Base-by-base conservation (phyloP, 148 eudicot species). In the Cornus suecica region DNA sequence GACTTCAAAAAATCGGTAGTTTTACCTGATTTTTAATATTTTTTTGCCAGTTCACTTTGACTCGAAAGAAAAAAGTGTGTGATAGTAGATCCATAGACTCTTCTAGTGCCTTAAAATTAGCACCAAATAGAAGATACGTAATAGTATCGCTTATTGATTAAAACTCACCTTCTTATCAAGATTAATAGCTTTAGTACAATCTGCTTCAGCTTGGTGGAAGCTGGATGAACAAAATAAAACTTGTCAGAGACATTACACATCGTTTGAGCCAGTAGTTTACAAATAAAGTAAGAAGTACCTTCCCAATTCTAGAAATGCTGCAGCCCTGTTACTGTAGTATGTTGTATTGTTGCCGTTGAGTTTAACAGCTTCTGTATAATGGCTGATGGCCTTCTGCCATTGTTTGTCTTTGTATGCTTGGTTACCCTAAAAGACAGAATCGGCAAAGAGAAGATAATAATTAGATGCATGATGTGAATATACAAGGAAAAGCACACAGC, bases 331-430 rank as follows among this genome's bases (percentile, higher is more conserved):
- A 76, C 89, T 88, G 76, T 83, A 91, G 66, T 87, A 95, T 65
- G 99, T 92, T 80, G 99, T 90, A 85, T 83, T 95, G 65, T 63
- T 88, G 73, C 86, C 80, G 77, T 80, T 83, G 30, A 95, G 89
- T 81, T 91, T 95, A 74, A 95, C 88, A 72, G 99, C 99, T 83
- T 95, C 99, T 8, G 91, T 78, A 63, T 95, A 95, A 61, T 77
- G 91, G 72, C 86, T 68, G 28, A 92, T 81, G 70, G 99, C 99
- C 81, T 83, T 92, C 83, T 81, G 91, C 89, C 90, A 95, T 73
- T 91, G 94, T 75, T 87, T 92, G 0, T 87, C 89, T 85, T 95
- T 92, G 81, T 70, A 95, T 29, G 99, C 97, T 86, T 89, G 88
- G 82, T 95, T 95, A 22, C 99, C 99, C 99, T 95, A 42, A 15